Evolutionary conservation across 192 early-diverging fungal species (phyloP), one percentile per base, ranked within the genome.

Genomic region (Backusella liffmaniae): DNA sequence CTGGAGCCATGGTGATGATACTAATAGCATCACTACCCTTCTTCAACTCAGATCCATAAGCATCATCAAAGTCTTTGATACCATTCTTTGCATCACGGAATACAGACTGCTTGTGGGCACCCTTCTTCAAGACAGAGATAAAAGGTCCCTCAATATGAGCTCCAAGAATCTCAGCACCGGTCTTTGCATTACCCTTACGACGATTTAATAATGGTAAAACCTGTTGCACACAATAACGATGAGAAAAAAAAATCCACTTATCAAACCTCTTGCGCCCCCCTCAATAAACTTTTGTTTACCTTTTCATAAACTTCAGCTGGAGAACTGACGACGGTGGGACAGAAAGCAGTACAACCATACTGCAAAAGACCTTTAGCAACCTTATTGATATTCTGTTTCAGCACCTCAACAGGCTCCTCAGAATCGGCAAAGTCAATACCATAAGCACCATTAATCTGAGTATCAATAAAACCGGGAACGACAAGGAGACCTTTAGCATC

Each of bases 401-500:
- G 88, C 10, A 87, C 85, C 10, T 91, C 90, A 1, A 68, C 53
- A 0, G 82, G 51, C 7, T 81, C 83, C 65, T 89, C 88, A 53
- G 89, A 84, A 32, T 82, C 81, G 8, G 88, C 83, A 84, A 96
- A 96, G 79, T 96, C 94, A 70, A 91, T 88, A 13, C 94, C 93
- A 78, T 91, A 96, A 0, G 88, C 92, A 67, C 94, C 94, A 73
- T 95, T 95, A 73, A 95, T 90, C 79, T 95, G 93, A 26, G 92
- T 82, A 75, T 95, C 94, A 35, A 95, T 88, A 70, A 88, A 95
- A 7, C 94, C 94, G 8, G 94, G 92, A 7, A 87, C 88, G 32
- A 95, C 86, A 16, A 95, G 84, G 36, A 88, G 69, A 67, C 92
- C 91, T 44, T 88, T 80, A 66, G 92, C 91, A 82, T 95, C 92